Evolutionary conservation across 768 basidiomycete genomes (phyloP).

Genomic region (Leccinum boreale): DNA sequence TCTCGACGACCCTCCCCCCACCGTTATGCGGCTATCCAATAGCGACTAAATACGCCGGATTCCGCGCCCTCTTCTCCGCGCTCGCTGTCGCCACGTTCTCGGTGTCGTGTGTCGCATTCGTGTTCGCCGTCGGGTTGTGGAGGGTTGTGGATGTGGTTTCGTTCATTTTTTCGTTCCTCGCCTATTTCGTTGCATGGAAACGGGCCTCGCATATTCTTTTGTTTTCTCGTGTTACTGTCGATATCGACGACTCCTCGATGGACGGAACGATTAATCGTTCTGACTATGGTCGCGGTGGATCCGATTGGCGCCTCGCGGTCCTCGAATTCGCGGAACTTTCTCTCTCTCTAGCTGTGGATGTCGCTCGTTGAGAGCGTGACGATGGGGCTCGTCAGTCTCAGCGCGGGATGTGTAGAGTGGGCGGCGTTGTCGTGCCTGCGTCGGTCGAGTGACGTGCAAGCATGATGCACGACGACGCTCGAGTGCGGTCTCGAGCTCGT

Average conservation of each 20-base stretch:
- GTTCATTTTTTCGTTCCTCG: neutral
- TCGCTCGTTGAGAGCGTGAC: neutral
- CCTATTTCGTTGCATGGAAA: neutral
- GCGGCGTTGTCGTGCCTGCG: neutral
- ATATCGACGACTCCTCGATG: constrained; percentile 49
- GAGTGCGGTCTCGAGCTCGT: neutral
- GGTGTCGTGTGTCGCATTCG: neutral
- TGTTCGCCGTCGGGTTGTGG: neutral
- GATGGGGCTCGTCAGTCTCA: constrained; percentile 2
- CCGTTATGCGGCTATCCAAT: neutral
- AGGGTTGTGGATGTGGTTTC: neutral
- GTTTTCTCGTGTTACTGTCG: neutral
- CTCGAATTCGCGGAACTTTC: too few species aligned
- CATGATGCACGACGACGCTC: neutral
- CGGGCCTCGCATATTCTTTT: neutral
- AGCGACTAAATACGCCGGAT: neutral
- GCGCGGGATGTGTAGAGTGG: neutral
- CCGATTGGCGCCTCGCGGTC: too few species aligned
- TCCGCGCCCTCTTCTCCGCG: neutral
- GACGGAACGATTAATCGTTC: constrained; percentile 30
- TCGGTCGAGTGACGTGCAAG: neutral
- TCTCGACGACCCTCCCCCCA: neutral
- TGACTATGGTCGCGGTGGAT: constrained; percentile 8
- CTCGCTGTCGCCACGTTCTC: neutral
- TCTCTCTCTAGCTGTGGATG: neutral